Conservation (phyloP, 169 alveolate species). For the Plasmodium fragile region DNA sequence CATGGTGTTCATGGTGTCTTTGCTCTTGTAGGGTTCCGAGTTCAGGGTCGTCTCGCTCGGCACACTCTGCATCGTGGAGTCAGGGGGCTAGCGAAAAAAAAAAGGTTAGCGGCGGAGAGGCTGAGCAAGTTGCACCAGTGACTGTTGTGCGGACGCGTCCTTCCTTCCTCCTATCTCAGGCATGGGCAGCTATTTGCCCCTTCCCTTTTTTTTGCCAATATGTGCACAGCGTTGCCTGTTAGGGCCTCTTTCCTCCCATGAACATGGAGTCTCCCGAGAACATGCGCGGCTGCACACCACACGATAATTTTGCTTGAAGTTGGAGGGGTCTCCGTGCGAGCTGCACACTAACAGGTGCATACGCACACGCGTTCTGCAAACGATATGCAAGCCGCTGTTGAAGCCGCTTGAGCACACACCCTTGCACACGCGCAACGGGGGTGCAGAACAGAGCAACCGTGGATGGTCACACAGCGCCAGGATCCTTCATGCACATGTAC, state of each 20-base stretch:
- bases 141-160: neutral
- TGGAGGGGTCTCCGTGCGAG: neutral
- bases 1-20: neutral
- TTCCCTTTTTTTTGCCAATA: neutral
- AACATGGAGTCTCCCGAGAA: neutral
- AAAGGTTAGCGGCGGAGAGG: neutral
- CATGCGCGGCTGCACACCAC: neutral
- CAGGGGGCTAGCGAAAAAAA: neutral
- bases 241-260: neutral
- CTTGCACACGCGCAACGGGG: neutral
- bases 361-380: neutral
- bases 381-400: no score
- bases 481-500: neutral
- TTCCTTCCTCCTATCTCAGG: neutral
- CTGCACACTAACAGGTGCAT: neutral
- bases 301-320: neutral
- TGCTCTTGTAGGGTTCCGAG: slow-evolving; percentile 38
- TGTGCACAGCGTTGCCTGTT: neutral
- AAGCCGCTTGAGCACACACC: neutral
- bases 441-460: neutral
- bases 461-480: neutral
- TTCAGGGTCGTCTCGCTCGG: slow-evolving; percentile 55
- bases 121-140: no score
- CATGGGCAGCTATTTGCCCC: neutral
- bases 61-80: slow-evolving; percentile 30